Evolutionary conservation across 2,329 filamentous ascomycete species (phyloP), one percentile per base, ranked within the genome.

Genomic region (Botryosphaeria dothidea): DNA sequence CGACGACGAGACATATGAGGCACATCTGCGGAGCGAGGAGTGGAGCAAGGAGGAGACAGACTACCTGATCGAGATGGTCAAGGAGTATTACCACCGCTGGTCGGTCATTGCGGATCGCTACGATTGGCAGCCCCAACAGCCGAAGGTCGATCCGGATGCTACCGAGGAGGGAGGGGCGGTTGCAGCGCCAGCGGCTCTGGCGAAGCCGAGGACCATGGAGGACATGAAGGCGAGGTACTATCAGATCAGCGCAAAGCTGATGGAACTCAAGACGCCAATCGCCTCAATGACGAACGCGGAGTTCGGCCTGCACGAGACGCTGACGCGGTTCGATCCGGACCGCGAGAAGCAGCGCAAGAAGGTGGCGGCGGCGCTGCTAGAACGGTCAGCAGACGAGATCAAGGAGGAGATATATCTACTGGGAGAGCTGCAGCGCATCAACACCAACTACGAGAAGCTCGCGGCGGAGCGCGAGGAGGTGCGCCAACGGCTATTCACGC

Each of bases 1-100:
- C 78, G 92, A 87, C 67, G 90, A 96, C 68, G 92, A 93, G 68
- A 90, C 96, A 75, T 99, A 99, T 78, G 86, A 89, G 66, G 84
- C 87, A 65, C 87, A 90, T 67, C 79, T 99, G 58, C 85, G 88
- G 70, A 90, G 84, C 73, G 82, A 87, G 15, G 89, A 94, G 70
- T 99, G 95, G 95, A 90, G 91, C 15, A 92, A 90, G 72, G 90
- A 95, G 71, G 95, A 99, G 79, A 99, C 95, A 8, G 93, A 97
- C 74, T 97, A 97, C 74, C 79, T 99, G 68, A 85, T 98, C 74
- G 82, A 86, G 3, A 76, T 94, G 38, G 91, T 88, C 15, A 85
- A 85, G 65, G 90, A 93, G 52, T 97, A 89, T 73, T 92, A 96
- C 73, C 84, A 97, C 66, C 89, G 95, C 69, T 99, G 95, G 93